A percentile compares a stretch with the other conserved stretches of the same genome.
Evolutionary conservation across 331 rosid species (phyloP).

Genomic region (Acacia pycnantha): DNA sequence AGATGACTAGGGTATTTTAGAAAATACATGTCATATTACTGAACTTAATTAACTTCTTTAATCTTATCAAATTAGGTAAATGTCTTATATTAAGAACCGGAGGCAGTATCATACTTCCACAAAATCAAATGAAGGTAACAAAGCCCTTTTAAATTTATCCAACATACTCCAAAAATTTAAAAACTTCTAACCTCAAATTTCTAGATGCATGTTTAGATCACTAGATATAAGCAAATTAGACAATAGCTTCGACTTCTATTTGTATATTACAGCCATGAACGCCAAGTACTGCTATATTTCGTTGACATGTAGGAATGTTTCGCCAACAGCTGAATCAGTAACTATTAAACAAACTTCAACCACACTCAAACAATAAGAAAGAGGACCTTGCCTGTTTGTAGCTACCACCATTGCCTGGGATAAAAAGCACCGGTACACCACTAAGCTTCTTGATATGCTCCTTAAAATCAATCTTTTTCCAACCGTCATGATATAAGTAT

Average conservation of each 20-base stretch:
- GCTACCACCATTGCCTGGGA: slow-evolving; percentile 98
- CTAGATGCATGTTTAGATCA: slow-evolving; percentile 5
- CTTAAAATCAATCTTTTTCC: slow-evolving; percentile 80
- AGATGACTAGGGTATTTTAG: no score
- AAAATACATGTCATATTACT: no score
- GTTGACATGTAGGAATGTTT: slow-evolving; percentile 2
- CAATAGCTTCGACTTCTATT: slow-evolving; percentile 1
- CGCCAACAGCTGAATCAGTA: background rate
- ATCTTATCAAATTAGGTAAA: no score
- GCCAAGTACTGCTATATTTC: background rate
- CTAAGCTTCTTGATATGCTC: slow-evolving; percentile 81
- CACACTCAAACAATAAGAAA: slow-evolving; percentile 30
- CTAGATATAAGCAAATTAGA: background rate
- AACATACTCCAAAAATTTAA: background rate
- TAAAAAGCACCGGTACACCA: slow-evolving; percentile 87
- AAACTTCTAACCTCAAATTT: background rate
- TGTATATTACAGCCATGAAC: background rate
- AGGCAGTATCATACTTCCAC: background rate
- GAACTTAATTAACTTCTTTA: no score
- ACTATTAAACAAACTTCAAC: slow-evolving; percentile 8
- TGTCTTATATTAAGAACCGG: no score
- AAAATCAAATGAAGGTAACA: background rate
- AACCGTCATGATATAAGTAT: slow-evolving; percentile 91
- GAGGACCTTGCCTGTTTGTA: slow-evolving; percentile 81
- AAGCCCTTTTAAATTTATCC: background rate